Percentiles rank a stretch among this genome's conserved stretches.
phyloP scores from a whole-genome alignment of 352 stramenopile species.

The Globisporangium iwayamae region DNA sequence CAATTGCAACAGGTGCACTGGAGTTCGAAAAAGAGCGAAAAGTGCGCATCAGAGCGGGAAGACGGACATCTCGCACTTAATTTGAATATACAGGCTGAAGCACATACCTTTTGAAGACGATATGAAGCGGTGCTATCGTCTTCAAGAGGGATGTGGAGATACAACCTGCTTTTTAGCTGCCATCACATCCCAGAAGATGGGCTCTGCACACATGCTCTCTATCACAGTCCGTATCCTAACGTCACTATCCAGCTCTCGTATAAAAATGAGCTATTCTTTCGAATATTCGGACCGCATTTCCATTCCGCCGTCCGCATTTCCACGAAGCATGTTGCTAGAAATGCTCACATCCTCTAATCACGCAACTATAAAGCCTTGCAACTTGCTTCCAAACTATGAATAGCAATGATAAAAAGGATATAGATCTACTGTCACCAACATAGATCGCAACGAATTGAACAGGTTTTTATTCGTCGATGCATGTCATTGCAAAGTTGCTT shows the following conservation, averaged over 20 bases:
- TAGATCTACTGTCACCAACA: no score
- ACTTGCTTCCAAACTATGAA: neutral
- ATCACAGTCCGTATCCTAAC: neutral
- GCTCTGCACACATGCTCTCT: neutral
- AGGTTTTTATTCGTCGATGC: neutral
- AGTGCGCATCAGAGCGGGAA: neutral
- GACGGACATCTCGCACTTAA: neutral
- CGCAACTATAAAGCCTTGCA: neutral
- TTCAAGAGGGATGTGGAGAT: neutral
- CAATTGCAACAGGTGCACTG: no score
- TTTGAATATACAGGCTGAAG: neutral
- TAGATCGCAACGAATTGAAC: no score
- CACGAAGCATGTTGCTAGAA: neutral
- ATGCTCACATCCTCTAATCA: neutral
- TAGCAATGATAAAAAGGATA: no score
- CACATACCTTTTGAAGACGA: neutral
- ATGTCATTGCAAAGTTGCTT: neutral
- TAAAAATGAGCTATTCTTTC: neutral
- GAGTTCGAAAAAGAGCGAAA: neutral
- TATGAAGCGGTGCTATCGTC: neutral
- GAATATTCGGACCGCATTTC: neutral
- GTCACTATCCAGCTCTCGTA: neutral
- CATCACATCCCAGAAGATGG: neutral
- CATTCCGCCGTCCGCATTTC: neutral
- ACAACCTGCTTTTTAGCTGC: neutral